Base-by-base conservation (phyloP, 768 basidiomycete genomes). In the Tricholoma terreum region DNA sequence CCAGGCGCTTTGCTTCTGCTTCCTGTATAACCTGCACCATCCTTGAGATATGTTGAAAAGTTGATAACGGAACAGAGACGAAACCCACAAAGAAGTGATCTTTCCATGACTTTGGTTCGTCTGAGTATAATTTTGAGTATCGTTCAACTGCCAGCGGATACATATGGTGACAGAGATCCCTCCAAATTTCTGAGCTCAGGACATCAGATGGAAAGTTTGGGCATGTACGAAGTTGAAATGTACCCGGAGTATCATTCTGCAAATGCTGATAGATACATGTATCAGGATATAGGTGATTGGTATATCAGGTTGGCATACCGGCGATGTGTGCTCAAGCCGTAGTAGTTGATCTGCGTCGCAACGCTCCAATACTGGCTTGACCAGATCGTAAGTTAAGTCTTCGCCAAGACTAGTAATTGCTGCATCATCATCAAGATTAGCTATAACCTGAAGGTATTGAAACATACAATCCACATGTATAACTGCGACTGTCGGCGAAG, bases 291-390 rank as follows among this genome's bases (percentile, higher is more conserved):
- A 52, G 8, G 49, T 15, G 24, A 22, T 2, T 35, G 30, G 40
- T n/a, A 51, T 57, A 49, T 52, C 49, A 36, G 50, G 42, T 9
- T 74, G 24, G 27, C 84, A 66, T 66, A 90, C 91, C 51, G 88
- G 87, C 42, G 89, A 86, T 50, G 80, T 74, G 61, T 82, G 75
- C 72, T 94, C 91, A 59, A 93, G 69, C 59, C 82, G 76, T 56
- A 80, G 73, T 22, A 94, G 80, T 59, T 86, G 85, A 58, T 90
- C 87, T 60, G 84, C 79, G 55, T 80, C 79, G 71, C 90, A 92
- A 63, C 81, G 80, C 65, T 87, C 84, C 58, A 94, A 76, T 43
- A 94, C 84, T 43, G 90, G 92, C 66, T 80, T 82, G 59, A 88
- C 80, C 51, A 92, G 76, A 43, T 79, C 75, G 69, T 83, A 88